Conservation (phyloP, 1,284 basidiomycete genomes). For the Lentinula novae-zelandiae region DNA sequence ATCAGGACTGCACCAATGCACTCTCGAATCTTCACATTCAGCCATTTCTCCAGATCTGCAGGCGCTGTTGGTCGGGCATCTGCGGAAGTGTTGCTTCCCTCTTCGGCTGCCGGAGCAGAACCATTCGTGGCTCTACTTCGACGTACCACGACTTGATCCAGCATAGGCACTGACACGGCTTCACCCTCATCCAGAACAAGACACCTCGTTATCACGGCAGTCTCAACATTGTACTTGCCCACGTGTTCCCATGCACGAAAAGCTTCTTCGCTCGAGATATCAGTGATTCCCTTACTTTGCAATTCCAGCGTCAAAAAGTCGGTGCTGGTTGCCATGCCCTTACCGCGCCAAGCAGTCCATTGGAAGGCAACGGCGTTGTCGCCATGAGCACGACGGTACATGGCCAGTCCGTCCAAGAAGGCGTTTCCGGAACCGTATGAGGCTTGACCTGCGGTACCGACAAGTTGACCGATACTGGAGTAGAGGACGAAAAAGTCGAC, state of each 20-base stretch:
- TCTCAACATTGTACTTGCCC: background rate
- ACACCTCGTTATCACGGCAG: background rate
- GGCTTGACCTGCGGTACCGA: conserved; percentile 1
- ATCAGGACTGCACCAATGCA: background rate
- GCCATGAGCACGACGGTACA: background rate
- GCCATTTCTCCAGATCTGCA: conserved; percentile 1
- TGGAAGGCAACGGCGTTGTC: conserved; percentile 4
- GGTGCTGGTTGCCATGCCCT: conserved; percentile 1
- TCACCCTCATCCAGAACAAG: background rate
- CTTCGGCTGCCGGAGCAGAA: background rate
- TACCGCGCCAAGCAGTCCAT: conserved; percentile 3
- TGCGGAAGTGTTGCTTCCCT: background rate
- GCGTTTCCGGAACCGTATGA: conserved; percentile 1
- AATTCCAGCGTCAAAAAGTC: background rate
- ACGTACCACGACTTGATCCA: background rate
- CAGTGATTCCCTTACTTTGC: conserved; percentile 1
- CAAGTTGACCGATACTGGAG: conserved; percentile 1
- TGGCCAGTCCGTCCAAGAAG: conserved; percentile 1
- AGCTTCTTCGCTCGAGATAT: background rate
- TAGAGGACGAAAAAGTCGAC: background rate
- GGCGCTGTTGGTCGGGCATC: background rate
- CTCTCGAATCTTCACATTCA: background rate
- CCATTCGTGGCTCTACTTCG: background rate
- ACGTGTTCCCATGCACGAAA: conserved; percentile 1
- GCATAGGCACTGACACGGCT: background rate